phyloP scores from a whole-genome alignment of 345 rosid genomes.

The Draba incana region DNA sequence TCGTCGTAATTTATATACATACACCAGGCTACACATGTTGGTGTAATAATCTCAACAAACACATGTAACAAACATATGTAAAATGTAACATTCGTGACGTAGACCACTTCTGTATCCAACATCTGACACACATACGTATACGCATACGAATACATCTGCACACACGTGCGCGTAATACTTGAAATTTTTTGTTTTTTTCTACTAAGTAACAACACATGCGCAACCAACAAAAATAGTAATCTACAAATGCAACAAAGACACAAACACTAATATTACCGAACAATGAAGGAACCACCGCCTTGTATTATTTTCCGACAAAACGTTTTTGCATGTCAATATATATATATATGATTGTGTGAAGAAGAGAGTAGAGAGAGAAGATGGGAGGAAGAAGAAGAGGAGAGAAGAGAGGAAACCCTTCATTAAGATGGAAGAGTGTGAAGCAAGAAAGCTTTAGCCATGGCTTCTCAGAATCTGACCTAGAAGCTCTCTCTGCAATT shows the following conservation, averaged over 20 bases:
- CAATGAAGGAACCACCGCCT: slow-evolving; percentile 37
- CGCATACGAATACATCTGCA: neutral
- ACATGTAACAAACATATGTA: slow-evolving; percentile 24
- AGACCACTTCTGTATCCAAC: slow-evolving; percentile 10
- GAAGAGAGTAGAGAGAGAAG: neutral
- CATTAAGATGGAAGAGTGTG: slow-evolving; percentile 56
- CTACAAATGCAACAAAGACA: neutral
- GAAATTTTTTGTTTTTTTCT: neutral
- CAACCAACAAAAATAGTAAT: slow-evolving; percentile 6
- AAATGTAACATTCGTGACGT: slow-evolving; percentile 29
- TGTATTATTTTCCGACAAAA: neutral
- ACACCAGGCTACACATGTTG: too few species aligned
- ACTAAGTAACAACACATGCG: neutral
- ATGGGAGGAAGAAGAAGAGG: slow-evolving; percentile 27
- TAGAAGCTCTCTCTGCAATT: slow-evolving; percentile 64
- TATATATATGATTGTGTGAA: neutral
- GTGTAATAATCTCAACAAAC: neutral
- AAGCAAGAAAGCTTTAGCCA: slow-evolving; percentile 46
- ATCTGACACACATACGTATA: slow-evolving; percentile 28
- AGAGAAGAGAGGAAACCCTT: slow-evolving; percentile 50
- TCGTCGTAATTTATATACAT: too few species aligned
- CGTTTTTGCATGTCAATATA: too few species aligned
- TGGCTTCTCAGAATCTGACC: slow-evolving; percentile 66
- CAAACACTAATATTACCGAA: slow-evolving; percentile 2
- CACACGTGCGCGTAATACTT: too few species aligned